Percentiles rank a stretch among this genome's conserved stretches.
Conservation (phyloP, 192 early-diverging fungal species). For the Coemansia sp. region DNA sequence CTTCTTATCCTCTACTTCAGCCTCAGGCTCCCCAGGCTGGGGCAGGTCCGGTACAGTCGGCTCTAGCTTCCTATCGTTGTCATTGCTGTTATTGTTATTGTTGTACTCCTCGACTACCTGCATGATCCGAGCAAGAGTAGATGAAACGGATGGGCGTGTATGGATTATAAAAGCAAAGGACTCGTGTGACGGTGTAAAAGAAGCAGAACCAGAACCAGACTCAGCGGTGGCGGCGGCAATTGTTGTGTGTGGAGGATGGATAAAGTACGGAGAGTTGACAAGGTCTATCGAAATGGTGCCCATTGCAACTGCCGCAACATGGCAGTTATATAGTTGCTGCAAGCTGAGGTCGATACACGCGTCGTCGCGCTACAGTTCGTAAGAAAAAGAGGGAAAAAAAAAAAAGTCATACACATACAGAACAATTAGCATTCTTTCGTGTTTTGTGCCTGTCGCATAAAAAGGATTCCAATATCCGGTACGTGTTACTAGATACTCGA, state of each 20-base stretch:
- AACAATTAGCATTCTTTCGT: neutral
- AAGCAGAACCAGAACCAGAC: neutral
- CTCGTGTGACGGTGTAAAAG: slow-evolving; percentile 22
- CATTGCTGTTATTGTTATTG: neutral
- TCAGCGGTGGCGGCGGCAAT: neutral
- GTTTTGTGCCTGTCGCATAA: no score
- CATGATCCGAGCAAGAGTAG: slow-evolving; percentile 37
- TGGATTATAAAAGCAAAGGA: slow-evolving; percentile 48
- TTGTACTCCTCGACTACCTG: slow-evolving; percentile 20
- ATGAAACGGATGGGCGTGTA: slow-evolving; percentile 22
- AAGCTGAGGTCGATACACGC: slow-evolving; percentile 30
- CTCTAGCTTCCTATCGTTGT: slow-evolving; percentile 1
- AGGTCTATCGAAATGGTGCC: slow-evolving; percentile 37
- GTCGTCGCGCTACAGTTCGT: slow-evolving; percentile 38
- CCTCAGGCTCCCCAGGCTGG: neutral
- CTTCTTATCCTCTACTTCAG: neutral
- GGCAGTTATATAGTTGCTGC: slow-evolving; percentile 47
- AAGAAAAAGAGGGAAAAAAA: slow-evolving; percentile 2
- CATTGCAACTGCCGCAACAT: slow-evolving; percentile 32
- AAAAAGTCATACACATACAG: neutral
- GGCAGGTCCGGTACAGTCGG: neutral
- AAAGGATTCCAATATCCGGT: no score
- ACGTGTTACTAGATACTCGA: neutral
- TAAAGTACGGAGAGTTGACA: slow-evolving; percentile 39
- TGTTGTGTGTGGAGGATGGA: neutral